A percentile compares a stretch with the other conserved stretches of the same genome.
phyloP scores from a whole-genome alignment of 2,329 filamentous ascomycete genomes.

The Colletotrichum caudatum region DNA sequence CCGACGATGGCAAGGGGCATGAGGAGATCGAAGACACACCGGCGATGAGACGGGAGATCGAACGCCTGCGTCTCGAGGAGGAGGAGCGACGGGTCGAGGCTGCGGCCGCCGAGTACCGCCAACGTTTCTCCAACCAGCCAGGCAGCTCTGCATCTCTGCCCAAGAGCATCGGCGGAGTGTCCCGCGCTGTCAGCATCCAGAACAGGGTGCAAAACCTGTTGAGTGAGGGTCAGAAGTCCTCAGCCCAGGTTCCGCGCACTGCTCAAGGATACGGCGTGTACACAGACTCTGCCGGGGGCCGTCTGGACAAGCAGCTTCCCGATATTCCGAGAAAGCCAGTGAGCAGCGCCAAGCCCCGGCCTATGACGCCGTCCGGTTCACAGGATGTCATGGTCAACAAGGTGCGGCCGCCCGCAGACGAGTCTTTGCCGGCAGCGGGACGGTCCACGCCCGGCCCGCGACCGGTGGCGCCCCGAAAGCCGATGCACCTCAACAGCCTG shows the following conservation, averaged over 20 bases:
- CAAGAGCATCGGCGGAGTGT: constrained; percentile 69
- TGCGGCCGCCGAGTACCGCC: constrained; percentile 89
- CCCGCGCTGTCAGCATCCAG: constrained; percentile 86
- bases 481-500: constrained; percentile 69
- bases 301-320: constrained; percentile 55
- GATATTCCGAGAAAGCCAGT: constrained; percentile 66
- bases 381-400: constrained; percentile 42
- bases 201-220: constrained; percentile 89
- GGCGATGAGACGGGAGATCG: constrained; percentile 90
- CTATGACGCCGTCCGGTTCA: constrained; percentile 45
- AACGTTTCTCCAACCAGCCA: constrained; percentile 72
- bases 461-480: constrained; percentile 71
- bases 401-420: constrained; percentile 42
- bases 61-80: constrained; percentile 82
- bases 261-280: constrained; percentile 92
- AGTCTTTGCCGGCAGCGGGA: constrained; percentile 43
- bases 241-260: constrained; percentile 71
- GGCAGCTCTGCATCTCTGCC: constrained; percentile 58
- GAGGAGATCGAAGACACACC: constrained; percentile 78
- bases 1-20: constrained; percentile 73
- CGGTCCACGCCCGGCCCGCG: constrained; percentile 48
- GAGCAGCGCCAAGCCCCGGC: constrained; percentile 49
- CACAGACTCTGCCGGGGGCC: constrained; percentile 67
- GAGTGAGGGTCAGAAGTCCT: constrained; percentile 77
- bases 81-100: constrained; percentile 92